Percentiles rank a stretch among this genome's conserved stretches.
Evolutionary conservation across 2,329 filamentous ascomycete species (phyloP).

Genomic region (Pseudocercospora ulei): DNA sequence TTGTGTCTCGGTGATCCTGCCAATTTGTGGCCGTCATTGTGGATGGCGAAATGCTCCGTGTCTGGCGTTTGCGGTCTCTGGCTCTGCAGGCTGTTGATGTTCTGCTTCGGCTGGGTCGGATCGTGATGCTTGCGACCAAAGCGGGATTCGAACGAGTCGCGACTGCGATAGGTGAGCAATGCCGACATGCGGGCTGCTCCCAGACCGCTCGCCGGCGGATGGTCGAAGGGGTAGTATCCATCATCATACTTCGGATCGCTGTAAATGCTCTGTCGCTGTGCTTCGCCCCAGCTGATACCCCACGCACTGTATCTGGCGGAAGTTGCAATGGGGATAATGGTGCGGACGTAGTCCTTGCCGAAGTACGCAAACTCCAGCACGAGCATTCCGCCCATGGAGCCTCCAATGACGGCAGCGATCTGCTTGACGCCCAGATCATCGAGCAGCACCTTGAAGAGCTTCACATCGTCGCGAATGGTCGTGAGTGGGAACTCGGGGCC

Average conservation of each 20-base stretch:
- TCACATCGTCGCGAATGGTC: conserved; percentile 90
- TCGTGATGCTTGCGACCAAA: conserved; percentile 92
- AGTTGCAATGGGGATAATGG: conserved; percentile 73
- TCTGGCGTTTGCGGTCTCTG: conserved; percentile 41
- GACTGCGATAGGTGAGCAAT: conserved; percentile 86
- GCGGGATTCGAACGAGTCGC: conserved; percentile 90
- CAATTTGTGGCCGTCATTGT: conserved; percentile 45
- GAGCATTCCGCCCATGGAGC: conserved; percentile 81
- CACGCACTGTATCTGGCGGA: conserved; percentile 77
- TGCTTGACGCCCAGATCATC: conserved; percentile 72
- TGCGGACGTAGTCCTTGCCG: conserved; percentile 72
- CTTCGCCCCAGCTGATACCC: conserved; percentile 86
- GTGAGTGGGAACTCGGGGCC: conserved; percentile 94
- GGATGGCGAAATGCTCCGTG: conserved; percentile 45
- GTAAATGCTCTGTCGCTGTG: conserved; percentile 87
- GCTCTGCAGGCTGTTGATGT: conserved; percentile 57
- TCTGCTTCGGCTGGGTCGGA: conserved; percentile 62
- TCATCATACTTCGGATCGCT: conserved; percentile 97
- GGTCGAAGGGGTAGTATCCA: conserved; percentile 80
- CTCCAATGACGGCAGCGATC: conserved; percentile 68
- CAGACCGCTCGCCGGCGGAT: conserved; percentile 76
- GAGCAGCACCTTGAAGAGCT: conserved; percentile 68
- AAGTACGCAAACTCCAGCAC: conserved; percentile 89
- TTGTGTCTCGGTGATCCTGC: conserved; percentile 40
- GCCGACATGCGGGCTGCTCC: conserved; percentile 95